Evolutionary conservation across 805 yeast species (phyloP), one percentile per base, ranked within the genome.

Genomic region (Candida krabiensis): DNA sequence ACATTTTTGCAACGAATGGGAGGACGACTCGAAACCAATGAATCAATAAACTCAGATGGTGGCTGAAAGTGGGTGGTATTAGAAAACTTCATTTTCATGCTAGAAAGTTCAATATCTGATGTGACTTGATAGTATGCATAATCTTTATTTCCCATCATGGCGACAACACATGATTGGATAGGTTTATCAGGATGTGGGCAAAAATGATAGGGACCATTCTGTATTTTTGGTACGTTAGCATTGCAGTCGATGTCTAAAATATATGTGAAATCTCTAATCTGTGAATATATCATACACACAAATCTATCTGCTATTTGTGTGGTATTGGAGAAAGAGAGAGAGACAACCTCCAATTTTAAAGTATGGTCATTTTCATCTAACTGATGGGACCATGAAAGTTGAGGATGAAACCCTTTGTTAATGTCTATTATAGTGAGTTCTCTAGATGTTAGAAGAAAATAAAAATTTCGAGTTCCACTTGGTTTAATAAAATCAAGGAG

Each of bases 341-440:
- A 37, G 9, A 61, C 54, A 2, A 70, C 53, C 2, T 56, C 46
- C 37, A 83, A 39, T 35, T 56, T 62, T 38, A 80, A 48, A 0
- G 86, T 70, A 1, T 73, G 71, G 48, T 86, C 95, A 1, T 56
- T 46, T 6, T 73, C 67, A 29, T 72, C 70, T 16, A 84, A 58
- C 43, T 63, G 75, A 58, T 88, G 96, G 43, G 80, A 83, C 90
- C 95, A 85, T 0, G 90, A 74, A 1, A 87, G 51, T 2, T 76
- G 42, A 40, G 84, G 68, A 21, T 61, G 61, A n/a, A 77, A 53
- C 9, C 62, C 60, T 12, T 47, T 37, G 13, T 55, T 55, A 2
- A 49, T 32, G 9, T 65, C 65, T 14, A 82, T 49, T 70, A 89
- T 64, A 0, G 78, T 71, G 6, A 89, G 35, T 49, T 85, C 90